Conservation (phyloP, 352 stramenopile genomes). For the Blastocystis sp. region DNA sequence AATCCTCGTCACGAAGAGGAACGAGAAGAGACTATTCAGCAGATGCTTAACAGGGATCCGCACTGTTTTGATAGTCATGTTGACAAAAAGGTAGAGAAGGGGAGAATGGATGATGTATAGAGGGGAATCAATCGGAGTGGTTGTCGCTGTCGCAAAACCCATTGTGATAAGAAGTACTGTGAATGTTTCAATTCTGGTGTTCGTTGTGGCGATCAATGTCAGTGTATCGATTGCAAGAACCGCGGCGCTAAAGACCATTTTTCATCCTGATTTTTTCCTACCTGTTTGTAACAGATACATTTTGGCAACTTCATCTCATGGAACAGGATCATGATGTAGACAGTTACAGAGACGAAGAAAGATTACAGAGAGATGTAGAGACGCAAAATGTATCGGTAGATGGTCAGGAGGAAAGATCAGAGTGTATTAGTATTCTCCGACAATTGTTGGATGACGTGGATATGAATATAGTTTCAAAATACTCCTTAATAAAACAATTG, state of each 20-base stretch:
- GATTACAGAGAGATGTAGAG: neutral
- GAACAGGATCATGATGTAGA: neutral
- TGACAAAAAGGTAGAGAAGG: neutral
- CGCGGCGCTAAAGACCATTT: neutral
- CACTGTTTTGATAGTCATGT: conserved; percentile 54
- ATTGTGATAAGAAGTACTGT: conserved; percentile 82
- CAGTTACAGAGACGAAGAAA: neutral
- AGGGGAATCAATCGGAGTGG: conserved; percentile 71
- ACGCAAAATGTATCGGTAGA: neutral
- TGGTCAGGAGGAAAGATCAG: neutral
- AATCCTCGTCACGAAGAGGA: conserved; percentile 69
- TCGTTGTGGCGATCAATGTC: conserved; percentile 76
- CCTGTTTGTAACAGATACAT: neutral
- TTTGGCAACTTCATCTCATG: too few relatives aligned
- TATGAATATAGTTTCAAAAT: neutral
- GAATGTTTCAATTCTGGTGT: conserved; percentile 80
- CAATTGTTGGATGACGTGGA: conserved; percentile 4
- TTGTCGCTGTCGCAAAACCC: conserved; percentile 80
- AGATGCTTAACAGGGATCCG: conserved; percentile 61
- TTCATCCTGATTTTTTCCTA: conserved; percentile 1
- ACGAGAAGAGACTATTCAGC: conserved; percentile 74
- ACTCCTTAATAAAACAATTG: neutral
- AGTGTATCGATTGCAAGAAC: conserved; percentile 79
- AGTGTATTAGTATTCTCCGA: neutral
- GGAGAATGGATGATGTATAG: neutral